Evolutionary conservation across 768 basidiomycete genomes (phyloP).

Genomic region (Flagelloscypha sp.): DNA sequence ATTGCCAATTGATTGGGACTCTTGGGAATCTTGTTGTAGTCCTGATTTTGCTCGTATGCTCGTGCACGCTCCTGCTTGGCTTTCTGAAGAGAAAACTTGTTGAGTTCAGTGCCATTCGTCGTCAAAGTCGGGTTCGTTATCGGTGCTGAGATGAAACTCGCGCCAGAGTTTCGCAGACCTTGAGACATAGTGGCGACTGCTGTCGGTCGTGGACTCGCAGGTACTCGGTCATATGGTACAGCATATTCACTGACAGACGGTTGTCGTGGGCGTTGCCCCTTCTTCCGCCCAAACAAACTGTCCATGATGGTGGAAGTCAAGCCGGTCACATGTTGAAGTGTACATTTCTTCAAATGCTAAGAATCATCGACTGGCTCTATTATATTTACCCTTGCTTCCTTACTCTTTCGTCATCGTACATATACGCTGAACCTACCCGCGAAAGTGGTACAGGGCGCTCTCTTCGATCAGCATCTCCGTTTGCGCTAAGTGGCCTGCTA

Average conservation of each 20-base stretch:
- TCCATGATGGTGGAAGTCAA: constrained; percentile 55
- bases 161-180: constrained; percentile 42
- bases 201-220: constrained; percentile 47
- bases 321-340: background rate
- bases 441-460: no score
- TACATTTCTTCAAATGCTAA: background rate
- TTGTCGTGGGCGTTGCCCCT: constrained; percentile 45
- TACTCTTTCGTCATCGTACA: no score
- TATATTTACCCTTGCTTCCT: no score
- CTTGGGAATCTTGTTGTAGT: constrained; percentile 29
- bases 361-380: no score
- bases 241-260: constrained; percentile 59
- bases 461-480: no score
- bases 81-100: constrained; percentile 46
- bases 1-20: constrained; percentile 40
- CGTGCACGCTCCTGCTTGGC: constrained; percentile 48
- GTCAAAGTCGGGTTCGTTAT: constrained; percentile 79
- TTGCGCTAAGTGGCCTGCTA: no score
- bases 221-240: constrained; percentile 65
- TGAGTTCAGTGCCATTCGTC: constrained; percentile 61
- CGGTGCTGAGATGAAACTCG: constrained; percentile 60
- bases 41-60: constrained; percentile 31
- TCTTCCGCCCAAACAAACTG: constrained; percentile 59
- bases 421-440: no score
- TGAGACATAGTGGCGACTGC: constrained; percentile 49